Evolutionary conservation across 129 eudicot species (phyloP).

Genomic region (Artemisia argyi): DNA sequence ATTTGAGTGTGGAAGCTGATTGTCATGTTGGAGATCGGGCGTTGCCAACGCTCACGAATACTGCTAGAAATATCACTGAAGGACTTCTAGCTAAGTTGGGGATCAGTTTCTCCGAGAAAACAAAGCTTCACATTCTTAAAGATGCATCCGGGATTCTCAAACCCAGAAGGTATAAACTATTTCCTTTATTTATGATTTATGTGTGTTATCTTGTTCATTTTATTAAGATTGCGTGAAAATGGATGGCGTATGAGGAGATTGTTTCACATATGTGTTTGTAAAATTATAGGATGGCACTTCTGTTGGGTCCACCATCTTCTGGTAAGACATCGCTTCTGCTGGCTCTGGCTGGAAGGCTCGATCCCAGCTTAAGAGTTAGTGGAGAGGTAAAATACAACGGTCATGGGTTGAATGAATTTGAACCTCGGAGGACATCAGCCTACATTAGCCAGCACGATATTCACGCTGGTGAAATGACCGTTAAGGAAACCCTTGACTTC

Average conservation of each 20-base stretch:
- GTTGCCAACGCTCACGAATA: constrained; percentile 48
- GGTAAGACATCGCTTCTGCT: constrained; percentile 68
- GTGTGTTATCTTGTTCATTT: too few species aligned
- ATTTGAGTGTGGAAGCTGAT: constrained; percentile 45
- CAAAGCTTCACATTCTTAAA: constrained; percentile 41
- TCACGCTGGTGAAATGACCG: constrained; percentile 79
- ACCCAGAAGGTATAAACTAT: constrained; percentile 50
- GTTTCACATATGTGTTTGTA: background rate
- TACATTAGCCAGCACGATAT: constrained; percentile 87
- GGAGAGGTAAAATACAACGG: constrained; percentile 94
- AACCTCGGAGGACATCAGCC: constrained; percentile 75
- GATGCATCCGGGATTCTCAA: constrained; percentile 49
- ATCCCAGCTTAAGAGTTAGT: constrained; percentile 32
- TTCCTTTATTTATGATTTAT: too few species aligned
- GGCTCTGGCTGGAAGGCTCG: constrained; percentile 59
- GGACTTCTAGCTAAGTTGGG: constrained; percentile 32
- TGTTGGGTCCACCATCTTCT: constrained; percentile 73
- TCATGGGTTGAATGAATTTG: constrained; percentile 68
- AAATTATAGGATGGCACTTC: constrained; percentile 54
- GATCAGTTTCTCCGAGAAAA: constrained; percentile 38
- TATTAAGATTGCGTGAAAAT: too few species aligned
- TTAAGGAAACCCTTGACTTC: constrained; percentile 81
- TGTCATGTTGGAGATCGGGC: constrained; percentile 56
- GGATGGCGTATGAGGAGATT: too few species aligned
- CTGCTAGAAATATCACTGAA: constrained; percentile 46